Percentiles rank a stretch among this genome's conserved stretches.
Conservation (phyloP, 306 rosid genomes). For the Pterocarpus macrocarpus region DNA sequence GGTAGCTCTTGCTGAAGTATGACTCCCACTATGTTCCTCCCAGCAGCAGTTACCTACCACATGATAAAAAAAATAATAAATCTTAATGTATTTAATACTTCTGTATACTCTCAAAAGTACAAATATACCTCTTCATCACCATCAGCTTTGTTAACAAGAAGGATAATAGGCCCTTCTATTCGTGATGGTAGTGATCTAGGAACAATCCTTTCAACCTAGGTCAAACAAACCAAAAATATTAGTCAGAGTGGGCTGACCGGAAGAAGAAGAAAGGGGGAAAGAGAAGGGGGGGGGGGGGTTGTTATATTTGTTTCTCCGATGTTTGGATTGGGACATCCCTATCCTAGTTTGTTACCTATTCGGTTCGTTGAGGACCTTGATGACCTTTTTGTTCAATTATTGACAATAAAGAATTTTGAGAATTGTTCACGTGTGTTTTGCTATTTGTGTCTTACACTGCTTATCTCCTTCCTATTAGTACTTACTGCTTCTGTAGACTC, state of each 20-base stretch:
- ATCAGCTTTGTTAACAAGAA: constrained; percentile 85
- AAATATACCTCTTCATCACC: constrained; percentile 95
- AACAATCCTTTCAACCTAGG: constrained; percentile 89
- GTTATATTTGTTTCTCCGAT: neutral
- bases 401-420: neutral
- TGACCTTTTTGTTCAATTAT: neutral
- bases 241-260: constrained; percentile 11
- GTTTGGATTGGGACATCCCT: constrained; percentile 29
- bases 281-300: neutral
- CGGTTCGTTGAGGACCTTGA: constrained; percentile 2
- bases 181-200: constrained; percentile 85
- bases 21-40: constrained; percentile 86
- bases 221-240: constrained; percentile 46
- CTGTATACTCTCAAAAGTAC: constrained; percentile 4
- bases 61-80: constrained; percentile 44
- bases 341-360: neutral
- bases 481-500: constrained; percentile 25
- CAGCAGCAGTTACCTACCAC: constrained; percentile 91
- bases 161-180: constrained; percentile 78
- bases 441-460: constrained; percentile 17
- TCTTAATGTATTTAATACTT: constrained; percentile 25
- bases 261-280: neutral
- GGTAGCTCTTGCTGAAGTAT: constrained; percentile 95
- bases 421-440: constrained; percentile 6
- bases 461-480: constrained; percentile 20